Evolutionary conservation across 768 basidiomycete species (phyloP), one percentile per base, ranked within the genome.

Genomic region (Hericium alpestre): DNA sequence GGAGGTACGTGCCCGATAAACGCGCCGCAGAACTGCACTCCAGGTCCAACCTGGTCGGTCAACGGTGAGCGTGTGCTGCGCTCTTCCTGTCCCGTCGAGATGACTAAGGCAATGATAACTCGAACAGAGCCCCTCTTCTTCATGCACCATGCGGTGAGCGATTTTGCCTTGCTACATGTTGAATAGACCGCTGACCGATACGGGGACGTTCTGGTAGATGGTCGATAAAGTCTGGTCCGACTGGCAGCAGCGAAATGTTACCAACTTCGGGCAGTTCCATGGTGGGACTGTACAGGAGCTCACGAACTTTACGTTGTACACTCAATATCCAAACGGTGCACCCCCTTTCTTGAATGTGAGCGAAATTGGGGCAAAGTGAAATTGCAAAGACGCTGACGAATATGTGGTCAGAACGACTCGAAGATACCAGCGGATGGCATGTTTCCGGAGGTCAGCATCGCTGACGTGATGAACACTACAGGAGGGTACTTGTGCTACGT

Each of bases 211-310:
- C 27, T n/a, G 22, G 37, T 55, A 67, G 67, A 72, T 71, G 71
- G 61, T 73, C 51, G 72, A 72, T 60, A 70, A 70, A 56, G 54
- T 72, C 15, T 73, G 72, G 72, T 71, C 49, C 54, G 67, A 72
- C 51, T 72, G 72, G 72, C 72, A 73, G 51, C 56, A 57, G 52
- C 56, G 55, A 11, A 46, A 68, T 55, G 27, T 59, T 1, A 50
- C 46, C 11, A 72, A 69, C 59, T 58, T 56, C 53, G 54, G 58
- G 50, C 64, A 65, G 27, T 72, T 65, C 59, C 59, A 60, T 22
- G 72, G 72, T 51, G 72, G 72, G 4, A 64, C 68, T 4, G 64
- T 69, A 5, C 62, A 70, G 50, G 61, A 61, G 40, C 18, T 69
- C 22, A 54, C 65, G 38, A 69, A 62, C 52, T 13, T 56, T 0